Evolutionary conservation across 225 moss, liverwort and hornwort genomes (phyloP).

Genomic region (Marchantia paleacea): DNA sequence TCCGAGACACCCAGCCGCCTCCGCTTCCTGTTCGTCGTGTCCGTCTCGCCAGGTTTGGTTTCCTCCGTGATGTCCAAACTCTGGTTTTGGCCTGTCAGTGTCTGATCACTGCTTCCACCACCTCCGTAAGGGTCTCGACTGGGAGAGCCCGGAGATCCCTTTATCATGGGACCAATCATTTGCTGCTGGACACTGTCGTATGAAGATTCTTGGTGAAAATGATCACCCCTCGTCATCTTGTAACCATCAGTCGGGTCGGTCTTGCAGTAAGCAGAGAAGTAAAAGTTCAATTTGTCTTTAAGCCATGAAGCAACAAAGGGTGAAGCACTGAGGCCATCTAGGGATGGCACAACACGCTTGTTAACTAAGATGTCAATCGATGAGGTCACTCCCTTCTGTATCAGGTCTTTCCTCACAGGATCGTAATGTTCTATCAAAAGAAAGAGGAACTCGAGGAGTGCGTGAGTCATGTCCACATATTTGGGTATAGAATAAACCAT

Average conservation of each 20-base stretch:
- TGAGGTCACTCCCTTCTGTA: slow-evolving; percentile 87
- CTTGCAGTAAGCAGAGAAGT: slow-evolving; percentile 82
- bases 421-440: slow-evolving; percentile 94
- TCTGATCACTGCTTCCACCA: slow-evolving; percentile 16
- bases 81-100: slow-evolving; percentile 24
- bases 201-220: slow-evolving; percentile 54
- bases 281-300: slow-evolving; percentile 70
- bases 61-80: slow-evolving; percentile 47
- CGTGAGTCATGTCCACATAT: slow-evolving; percentile 94
- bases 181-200: slow-evolving; percentile 36
- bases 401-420: slow-evolving; percentile 71
- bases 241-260: slow-evolving; percentile 57
- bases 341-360: slow-evolving; percentile 92
- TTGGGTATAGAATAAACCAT: slow-evolving; percentile 99
- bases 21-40: slow-evolving; percentile 61
- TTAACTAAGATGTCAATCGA: slow-evolving; percentile 90
- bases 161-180: slow-evolving; percentile 23
- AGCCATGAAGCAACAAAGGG: slow-evolving; percentile 59
- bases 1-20: slow-evolving; percentile 65
- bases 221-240: slow-evolving; percentile 60
- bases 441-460: slow-evolving; percentile 90
- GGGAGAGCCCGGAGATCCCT: slow-evolving; percentile 23
- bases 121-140: slow-evolving; percentile 30
- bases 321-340: slow-evolving; percentile 76
- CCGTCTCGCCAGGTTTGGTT: slow-evolving; percentile 49